Base-by-base conservation (phyloP, 768 basidiomycete species). In the Tricholoma sp. region DNA sequence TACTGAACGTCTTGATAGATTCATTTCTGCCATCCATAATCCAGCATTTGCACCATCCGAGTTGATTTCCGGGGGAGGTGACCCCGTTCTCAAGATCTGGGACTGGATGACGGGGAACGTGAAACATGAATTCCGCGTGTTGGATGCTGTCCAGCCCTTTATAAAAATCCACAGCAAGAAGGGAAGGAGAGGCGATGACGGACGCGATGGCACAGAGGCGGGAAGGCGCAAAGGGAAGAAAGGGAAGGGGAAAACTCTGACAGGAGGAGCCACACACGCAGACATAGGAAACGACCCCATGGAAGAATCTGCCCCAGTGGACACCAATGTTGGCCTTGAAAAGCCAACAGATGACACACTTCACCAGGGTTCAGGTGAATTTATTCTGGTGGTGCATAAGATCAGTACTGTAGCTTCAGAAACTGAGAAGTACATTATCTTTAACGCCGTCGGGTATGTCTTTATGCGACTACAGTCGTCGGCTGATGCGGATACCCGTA, bases 61-160 rank as follows among this genome's bases (percentile, higher is more conserved):
- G 29, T 76, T 99, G 21, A 76, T 98, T 8, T 94, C 93, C 0
- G 96, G 91, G 5, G 96, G 96, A 10, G 96, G 95, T 0, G 96
- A 98, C 63, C 74, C 81, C 0, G 72, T 77, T 54, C 68, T 96
- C 18, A 88, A 86, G 64, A 59, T 92, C 7, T 95, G 91, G 91
- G 81, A 91, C 59, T 91, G 88, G 85, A 79, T 85, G 70, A 74
- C 75, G 0, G 94, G 94, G 0, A 62, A 63, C 34, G 66, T 83
- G 35, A 69, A 78, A 34, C 72, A 74, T 29, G 79, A 84, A 37
- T 72, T 96, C 9, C 63, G 69, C 4, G 74, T 95, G 18, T 69
- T 71, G 57, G 69, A 76, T 6, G 64, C 66, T 0, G 76, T 84
- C 14, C 74, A 78, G 55, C 80, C 79, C 0, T 84, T 77, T 57